These are phyloP conservation scores for Antrodiella citrinella DNA, from an alignment of 768 basidiomycete species.

Conservation along the genomic window DNA sequence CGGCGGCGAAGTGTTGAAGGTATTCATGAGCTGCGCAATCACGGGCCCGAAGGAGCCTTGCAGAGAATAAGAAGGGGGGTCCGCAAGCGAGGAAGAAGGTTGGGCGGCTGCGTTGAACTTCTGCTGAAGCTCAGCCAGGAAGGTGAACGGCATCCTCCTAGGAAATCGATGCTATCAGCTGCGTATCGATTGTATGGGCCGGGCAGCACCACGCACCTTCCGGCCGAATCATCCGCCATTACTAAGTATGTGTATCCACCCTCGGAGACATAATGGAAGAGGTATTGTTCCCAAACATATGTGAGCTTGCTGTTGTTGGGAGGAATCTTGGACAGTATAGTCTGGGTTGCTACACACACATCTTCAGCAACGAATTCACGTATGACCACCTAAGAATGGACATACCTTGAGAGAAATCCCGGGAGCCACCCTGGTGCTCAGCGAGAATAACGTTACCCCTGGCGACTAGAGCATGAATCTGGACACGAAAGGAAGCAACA, in stretches of 20 bases:
- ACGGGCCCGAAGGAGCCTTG: conserved; percentile 67
- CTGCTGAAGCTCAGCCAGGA: conserved; percentile 79
- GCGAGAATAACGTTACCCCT: conserved; percentile 75
- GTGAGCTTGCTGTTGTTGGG: conserved; percentile 76
- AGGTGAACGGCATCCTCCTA: conserved; percentile 91
- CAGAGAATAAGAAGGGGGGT: conserved; percentile 50
- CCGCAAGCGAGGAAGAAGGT: conserved; percentile 34
- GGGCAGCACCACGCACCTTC: conserved; percentile 45
- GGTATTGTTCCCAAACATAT: conserved; percentile 88
- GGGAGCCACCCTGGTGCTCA: conserved; percentile 72
- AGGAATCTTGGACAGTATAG: conserved; percentile 91
- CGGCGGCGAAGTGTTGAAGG: conserved; percentile 85
- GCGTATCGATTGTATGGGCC: background rate
- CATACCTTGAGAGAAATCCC: conserved; percentile 85
- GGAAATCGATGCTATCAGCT: background rate
- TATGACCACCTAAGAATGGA: background rate
- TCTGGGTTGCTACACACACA: conserved; percentile 58
- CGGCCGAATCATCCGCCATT: conserved; percentile 91
- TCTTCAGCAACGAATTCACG: background rate
- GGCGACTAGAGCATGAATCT: conserved; percentile 85
- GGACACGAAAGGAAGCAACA: background rate
- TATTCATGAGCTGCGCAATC: conserved; percentile 70
- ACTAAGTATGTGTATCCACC: conserved; percentile 83
- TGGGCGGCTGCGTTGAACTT: conserved; percentile 70
- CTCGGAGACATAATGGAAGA: conserved; percentile 92